Conservation (phyloP, 2,329 filamentous ascomycete species). For the Neofusicoccum umdonicola region DNA sequence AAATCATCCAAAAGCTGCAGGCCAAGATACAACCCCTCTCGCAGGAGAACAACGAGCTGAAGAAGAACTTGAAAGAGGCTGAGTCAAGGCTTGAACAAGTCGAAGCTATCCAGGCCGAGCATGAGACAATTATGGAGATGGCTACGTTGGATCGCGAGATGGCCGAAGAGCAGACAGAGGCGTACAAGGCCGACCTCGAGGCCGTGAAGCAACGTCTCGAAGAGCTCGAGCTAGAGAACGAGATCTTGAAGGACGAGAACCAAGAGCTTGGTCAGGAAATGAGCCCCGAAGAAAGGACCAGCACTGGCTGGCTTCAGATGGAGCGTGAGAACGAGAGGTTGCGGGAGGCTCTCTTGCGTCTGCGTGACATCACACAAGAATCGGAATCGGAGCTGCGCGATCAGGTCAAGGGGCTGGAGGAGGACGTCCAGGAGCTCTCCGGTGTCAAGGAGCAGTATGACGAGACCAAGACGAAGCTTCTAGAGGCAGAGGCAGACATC, state of each 20-base stretch:
- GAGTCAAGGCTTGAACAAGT: constrained; percentile 67
- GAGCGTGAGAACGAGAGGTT: constrained; percentile 86
- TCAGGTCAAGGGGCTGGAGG: constrained; percentile 48
- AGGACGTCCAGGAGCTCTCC: constrained; percentile 41
- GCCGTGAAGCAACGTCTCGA: constrained; percentile 72
- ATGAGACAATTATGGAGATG: constrained; percentile 81
- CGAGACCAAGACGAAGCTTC: constrained; percentile 68
- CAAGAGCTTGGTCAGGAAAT: constrained; percentile 79
- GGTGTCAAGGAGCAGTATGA: constrained; percentile 60
- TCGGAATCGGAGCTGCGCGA: constrained; percentile 76
- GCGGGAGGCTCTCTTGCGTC: constrained; percentile 75
- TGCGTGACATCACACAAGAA: constrained; percentile 85
- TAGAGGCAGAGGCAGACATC: constrained; percentile 69
- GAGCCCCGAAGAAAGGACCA: constrained; percentile 81
- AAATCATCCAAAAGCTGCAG: constrained; percentile 86
- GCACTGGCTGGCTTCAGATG: constrained; percentile 86
- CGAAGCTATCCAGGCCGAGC: constrained; percentile 74
- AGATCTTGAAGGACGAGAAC: constrained; percentile 85
- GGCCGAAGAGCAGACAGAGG: constrained; percentile 89
- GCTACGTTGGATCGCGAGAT: constrained; percentile 90
- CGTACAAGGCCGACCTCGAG: constrained; percentile 76
- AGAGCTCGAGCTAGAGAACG: constrained; percentile 83
- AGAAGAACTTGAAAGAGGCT: constrained; percentile 74
- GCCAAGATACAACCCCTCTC: constrained; percentile 83
- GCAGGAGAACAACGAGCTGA: constrained; percentile 72